phyloP scores from a whole-genome alignment of 768 basidiomycete genomes.

The Mycena pura region DNA sequence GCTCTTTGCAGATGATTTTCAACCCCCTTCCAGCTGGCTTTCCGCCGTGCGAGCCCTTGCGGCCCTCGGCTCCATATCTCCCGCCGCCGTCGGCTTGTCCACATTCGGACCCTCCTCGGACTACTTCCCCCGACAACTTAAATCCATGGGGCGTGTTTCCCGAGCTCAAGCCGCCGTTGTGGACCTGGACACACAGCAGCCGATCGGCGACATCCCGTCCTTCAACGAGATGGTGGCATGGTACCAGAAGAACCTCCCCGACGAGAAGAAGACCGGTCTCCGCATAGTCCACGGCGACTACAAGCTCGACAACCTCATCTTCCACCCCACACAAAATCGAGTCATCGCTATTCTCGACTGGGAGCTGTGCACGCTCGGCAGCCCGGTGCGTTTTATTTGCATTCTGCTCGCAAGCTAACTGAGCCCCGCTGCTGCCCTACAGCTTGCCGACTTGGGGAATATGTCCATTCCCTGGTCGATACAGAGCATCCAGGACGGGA shows the following conservation, averaged over 20 bases:
- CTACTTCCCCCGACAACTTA: slow-evolving; percentile 95
- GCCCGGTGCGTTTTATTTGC: slow-evolving; percentile 64
- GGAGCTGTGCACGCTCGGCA: slow-evolving; percentile 96
- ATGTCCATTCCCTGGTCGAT: slow-evolving; percentile 85
- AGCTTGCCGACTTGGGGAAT: slow-evolving; percentile 91
- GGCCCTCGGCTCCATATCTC: slow-evolving; percentile 68
- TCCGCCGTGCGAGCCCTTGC: slow-evolving; percentile 76
- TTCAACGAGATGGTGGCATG: slow-evolving; percentile 76
- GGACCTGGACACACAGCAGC: slow-evolving; percentile 67
- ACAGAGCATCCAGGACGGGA: slow-evolving; percentile 47
- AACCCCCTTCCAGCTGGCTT: slow-evolving; percentile 66
- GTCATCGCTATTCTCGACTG: slow-evolving; percentile 97
- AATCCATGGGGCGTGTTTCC: slow-evolving; percentile 83
- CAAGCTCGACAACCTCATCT: slow-evolving; percentile 96
- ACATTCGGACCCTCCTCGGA: slow-evolving; percentile 75
- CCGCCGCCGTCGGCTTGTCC: slow-evolving; percentile 68
- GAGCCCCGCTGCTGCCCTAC: too few species aligned
- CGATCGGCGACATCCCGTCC: slow-evolving; percentile 74
- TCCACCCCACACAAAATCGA: slow-evolving; percentile 88
- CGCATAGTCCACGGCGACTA: slow-evolving; percentile 98
- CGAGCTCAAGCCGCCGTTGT: slow-evolving; percentile 72
- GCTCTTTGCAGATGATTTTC: background rate
- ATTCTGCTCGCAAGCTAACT: slow-evolving; percentile 3
- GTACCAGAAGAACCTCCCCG: slow-evolving; percentile 78
- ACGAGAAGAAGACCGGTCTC: slow-evolving; percentile 74